Percentiles rank a stretch among this genome's conserved stretches.
These are phyloP conservation scores for Acer negundo DNA, from an alignment of 345 rosid species.

Conservation along the genomic window DNA sequence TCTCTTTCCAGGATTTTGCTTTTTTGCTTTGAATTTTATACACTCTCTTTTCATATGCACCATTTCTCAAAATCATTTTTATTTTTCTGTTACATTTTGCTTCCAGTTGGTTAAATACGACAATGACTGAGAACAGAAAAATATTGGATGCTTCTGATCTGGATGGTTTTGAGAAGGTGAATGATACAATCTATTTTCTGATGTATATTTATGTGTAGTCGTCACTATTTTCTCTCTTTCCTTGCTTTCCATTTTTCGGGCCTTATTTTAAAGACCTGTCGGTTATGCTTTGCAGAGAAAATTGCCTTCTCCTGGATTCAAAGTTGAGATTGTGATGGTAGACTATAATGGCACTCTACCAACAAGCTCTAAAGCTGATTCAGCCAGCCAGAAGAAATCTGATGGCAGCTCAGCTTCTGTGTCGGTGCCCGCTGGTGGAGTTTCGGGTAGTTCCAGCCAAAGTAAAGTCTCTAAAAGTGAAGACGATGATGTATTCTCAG, in stretches of 20 bases:
- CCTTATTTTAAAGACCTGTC: neutral
- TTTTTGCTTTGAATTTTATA: neutral
- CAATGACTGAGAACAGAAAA: constrained; percentile 80
- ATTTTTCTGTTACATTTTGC: neutral
- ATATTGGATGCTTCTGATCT: constrained; percentile 63
- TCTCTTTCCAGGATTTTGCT: neutral
- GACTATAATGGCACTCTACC: constrained; percentile 47
- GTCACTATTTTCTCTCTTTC: too few relatives aligned
- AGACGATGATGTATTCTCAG: constrained; percentile 83
- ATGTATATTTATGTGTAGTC: neutral
- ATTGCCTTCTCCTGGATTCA: constrained; percentile 90
- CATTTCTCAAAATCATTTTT: neutral
- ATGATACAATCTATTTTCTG: neutral
- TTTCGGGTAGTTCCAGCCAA: constrained; percentile 19
- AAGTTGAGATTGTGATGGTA: constrained; percentile 74
- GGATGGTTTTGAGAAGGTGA: constrained; percentile 94
- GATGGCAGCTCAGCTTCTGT: constrained; percentile 31
- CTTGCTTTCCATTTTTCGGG: neutral
- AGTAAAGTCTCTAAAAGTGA: constrained; percentile 32
- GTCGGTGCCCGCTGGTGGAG: constrained; percentile 19
- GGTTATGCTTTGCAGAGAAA: constrained; percentile 55
- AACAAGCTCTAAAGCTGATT: constrained; percentile 31
- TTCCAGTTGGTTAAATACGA: constrained; percentile 87
- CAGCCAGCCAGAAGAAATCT: constrained; percentile 30
- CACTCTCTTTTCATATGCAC: neutral